A percentile compares a stretch with the other conserved stretches of the same genome.
These are phyloP conservation scores for Asterella californica DNA, from an alignment of 225 moss, liverwort and hornwort species.

Conservation along the genomic window DNA sequence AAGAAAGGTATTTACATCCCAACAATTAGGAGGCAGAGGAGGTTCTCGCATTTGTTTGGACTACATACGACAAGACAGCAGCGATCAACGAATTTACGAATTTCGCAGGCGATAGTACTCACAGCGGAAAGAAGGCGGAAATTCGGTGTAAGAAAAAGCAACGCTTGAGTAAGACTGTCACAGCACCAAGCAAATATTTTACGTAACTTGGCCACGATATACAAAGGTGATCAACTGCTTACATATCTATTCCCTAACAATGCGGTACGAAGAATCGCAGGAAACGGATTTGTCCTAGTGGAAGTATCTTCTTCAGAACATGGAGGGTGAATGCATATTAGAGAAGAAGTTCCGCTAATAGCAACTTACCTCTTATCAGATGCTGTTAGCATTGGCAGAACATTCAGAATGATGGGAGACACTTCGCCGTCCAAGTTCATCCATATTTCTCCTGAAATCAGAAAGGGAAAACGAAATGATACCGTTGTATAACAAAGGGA, in stretches of 20 bases:
- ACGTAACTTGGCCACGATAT: not conserved
- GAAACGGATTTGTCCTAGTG: not conserved
- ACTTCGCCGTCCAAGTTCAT: conserved; percentile 81
- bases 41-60: not conserved
- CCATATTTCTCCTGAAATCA: conserved; percentile 65
- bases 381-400: conserved; percentile 58
- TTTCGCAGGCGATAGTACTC: conserved; percentile 19
- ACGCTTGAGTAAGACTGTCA: conserved; percentile 56
- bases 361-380: conserved; percentile 35
- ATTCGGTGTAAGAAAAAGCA: conserved; percentile 62
- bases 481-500: not conserved
- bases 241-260: not conserved
- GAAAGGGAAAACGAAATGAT: not conserved
- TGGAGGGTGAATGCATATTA: not conserved
- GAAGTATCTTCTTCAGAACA: not conserved
- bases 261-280: not conserved
- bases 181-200: conserved; percentile 1
- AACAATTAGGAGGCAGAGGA: not conserved
- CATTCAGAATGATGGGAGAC: conserved; percentile 72
- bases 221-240: not conserved
- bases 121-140: conserved; percentile 75
- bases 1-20: not conserved
- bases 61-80: not conserved
- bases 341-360: not conserved
- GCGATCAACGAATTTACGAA: not conserved